Conservation (phyloP, 2,329 filamentous ascomycete species). For the Colletotrichum musicola region DNA sequence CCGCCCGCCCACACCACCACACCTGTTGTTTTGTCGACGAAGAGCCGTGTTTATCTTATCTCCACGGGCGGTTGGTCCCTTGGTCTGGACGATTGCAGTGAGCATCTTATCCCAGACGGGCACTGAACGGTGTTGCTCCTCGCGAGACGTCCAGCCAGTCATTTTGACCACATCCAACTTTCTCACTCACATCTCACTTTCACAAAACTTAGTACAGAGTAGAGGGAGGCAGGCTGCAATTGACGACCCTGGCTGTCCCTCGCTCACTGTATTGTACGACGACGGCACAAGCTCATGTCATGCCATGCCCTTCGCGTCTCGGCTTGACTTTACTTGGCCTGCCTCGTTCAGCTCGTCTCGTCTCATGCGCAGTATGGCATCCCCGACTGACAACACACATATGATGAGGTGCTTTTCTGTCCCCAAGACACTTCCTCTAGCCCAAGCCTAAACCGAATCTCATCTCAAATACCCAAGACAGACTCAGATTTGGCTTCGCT, state of each 20-base stretch:
- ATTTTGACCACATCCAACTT: no score
- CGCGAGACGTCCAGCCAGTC: no score
- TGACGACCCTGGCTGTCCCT: neutral
- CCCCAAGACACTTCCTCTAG: neutral
- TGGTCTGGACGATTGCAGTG: neutral
- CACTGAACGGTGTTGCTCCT: neutral
- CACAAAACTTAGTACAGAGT: neutral
- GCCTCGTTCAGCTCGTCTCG: neutral
- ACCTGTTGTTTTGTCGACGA: neutral
- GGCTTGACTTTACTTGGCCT: neutral
- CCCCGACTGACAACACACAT: neutral
- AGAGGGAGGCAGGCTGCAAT: no score
- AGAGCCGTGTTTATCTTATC: neutral
- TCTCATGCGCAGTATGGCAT: neutral
- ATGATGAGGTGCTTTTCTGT: constrained; percentile 10
- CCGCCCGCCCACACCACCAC: neutral
- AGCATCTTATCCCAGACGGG: neutral
- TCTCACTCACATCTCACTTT: neutral
- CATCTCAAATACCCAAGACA: constrained; percentile 26
- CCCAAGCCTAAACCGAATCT: neutral
- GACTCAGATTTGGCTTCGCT: constrained; percentile 12
- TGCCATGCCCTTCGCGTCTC: neutral
- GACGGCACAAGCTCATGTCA: neutral
- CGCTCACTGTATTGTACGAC: neutral
- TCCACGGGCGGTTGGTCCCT: neutral